Base-by-base conservation (phyloP, 257 asterid genomes). In the Solanum ossicruentum region DNA sequence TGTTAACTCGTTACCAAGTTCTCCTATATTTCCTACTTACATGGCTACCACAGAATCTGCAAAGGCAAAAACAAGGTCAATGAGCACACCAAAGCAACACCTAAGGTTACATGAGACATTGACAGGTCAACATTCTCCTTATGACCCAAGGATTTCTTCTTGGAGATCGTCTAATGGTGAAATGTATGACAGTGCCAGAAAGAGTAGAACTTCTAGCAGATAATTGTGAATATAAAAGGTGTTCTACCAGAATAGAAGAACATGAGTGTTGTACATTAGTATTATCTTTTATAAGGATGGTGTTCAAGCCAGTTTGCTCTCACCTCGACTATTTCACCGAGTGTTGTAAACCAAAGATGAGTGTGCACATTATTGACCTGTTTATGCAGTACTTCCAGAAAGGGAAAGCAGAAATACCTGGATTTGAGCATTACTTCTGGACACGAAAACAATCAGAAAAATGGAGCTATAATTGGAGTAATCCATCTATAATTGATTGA, bases 21-120 rank as follows among this genome's bases (percentile, higher is more conserved):
- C 97, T 82, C 97, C 97, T 0, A 85, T 61, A 73, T 91, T 91
- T 61, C 96, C 96, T 58, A 85, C 93, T n/a, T 94, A 93, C 88
- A 95, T 95, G 98, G 93, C 95, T 43, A 60, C 95, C 49, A 94
- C 99, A 21, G 92, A 93, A 89, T 95, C 99, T 60, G 93, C 97
- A 3, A 94, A 88, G 91, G 98, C 98, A 60, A 92, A 91, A 91
- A 69, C 89, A 17, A 92, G 97, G 66, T 95, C 97, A 8, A 86
- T 89, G 52, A 93, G 98, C 94, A 92, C 93, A 43, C 94, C 97
- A 1, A 93, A 84, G 88, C 99, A 94, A 85, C 89, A 93, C 67
- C 86, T 92, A 83, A 80, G 91, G 72, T 85, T 91, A 70, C 90
- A 67, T 12, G 98, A 93, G 60, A 88, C 93, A 1, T 90, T 86